Conservation (phyloP, 2,329 filamentous ascomycete species). For the Rutstroemia sp. region DNA sequence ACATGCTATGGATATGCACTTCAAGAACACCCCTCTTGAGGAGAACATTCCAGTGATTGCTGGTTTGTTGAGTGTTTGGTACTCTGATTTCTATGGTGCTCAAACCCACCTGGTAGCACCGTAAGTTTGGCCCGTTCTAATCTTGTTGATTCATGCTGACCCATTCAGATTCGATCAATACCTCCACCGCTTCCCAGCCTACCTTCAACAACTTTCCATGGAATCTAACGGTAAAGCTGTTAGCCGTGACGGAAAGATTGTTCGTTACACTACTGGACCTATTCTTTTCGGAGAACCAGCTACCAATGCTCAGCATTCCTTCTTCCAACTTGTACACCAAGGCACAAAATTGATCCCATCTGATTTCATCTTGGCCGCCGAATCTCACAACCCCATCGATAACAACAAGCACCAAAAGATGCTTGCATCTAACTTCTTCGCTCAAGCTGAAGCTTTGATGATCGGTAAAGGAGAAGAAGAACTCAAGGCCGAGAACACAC, state of each 20-base stretch:
- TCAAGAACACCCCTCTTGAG: constrained; percentile 81
- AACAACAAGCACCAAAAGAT: constrained; percentile 94
- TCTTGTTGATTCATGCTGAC: constrained; percentile 6
- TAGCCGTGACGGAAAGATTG: constrained; percentile 77
- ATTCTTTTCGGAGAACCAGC: constrained; percentile 97
- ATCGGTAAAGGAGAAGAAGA: constrained; percentile 79
- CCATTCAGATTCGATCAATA: constrained; percentile 89
- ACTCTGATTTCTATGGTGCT: constrained; percentile 96
- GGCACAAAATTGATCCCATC: constrained; percentile 98
- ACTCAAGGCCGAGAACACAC: constrained; percentile 67
- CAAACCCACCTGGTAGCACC: constrained; percentile 97
- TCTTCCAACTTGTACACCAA: constrained; percentile 99
- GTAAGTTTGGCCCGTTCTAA: constrained; percentile 44
- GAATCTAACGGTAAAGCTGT: constrained; percentile 99
- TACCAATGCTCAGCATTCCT: constrained; percentile 98
- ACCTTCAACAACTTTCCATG: constrained; percentile 98
- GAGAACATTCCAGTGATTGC: constrained; percentile 92
- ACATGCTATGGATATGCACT: constrained; percentile 98
- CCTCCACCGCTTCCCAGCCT: constrained; percentile 96
- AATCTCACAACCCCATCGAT: constrained; percentile 94
- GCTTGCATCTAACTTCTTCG: constrained; percentile 88
- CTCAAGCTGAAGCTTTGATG: constrained; percentile 84
- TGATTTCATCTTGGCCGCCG: constrained; percentile 93
- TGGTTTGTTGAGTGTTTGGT: constrained; percentile 94
- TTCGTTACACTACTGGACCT: constrained; percentile 95